A percentile compares a stretch with the other conserved stretches of the same genome.
phyloP scores from a whole-genome alignment of 2,329 filamentous ascomycete genomes.

The Colletotrichum orbiculare region DNA sequence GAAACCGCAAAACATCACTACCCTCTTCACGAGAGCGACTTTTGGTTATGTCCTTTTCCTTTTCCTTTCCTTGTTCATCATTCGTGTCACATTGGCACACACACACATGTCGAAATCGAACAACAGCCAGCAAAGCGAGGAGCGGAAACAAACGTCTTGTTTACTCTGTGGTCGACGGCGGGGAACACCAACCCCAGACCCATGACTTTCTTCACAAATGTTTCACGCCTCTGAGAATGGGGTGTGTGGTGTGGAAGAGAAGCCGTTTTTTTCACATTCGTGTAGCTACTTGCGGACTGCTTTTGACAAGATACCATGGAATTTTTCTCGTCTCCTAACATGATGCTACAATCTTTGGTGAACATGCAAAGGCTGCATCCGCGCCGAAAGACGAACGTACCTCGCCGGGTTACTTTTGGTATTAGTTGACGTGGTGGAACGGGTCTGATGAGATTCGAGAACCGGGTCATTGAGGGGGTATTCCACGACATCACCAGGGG shows the following conservation, averaged over 20 bases:
- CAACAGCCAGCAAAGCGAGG: conserved; percentile 14
- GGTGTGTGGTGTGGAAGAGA: no score
- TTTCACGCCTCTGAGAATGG: no score
- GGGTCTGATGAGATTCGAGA: no score
- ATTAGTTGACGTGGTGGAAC: no score
- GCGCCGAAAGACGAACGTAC: no score
- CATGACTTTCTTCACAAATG: no score
- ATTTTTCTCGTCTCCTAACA: neutral
- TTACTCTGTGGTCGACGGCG: no score
- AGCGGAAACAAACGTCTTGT: neutral
- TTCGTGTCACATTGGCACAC: neutral
- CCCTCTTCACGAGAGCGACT: conserved; percentile 21
- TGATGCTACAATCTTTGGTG: conserved; percentile 2
- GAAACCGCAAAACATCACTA: conserved; percentile 9
- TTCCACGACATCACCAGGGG: no score
- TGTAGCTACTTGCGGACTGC: conserved; percentile 19
- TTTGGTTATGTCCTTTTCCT: neutral
- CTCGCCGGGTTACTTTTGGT: no score
- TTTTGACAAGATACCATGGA: conserved; percentile 17
- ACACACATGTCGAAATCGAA: neutral
- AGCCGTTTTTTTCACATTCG: conserved; percentile 1
- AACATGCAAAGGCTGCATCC: no score
- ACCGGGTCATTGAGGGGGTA: no score
- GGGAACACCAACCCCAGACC: no score
- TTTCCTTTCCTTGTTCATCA: neutral